Evolutionary conservation across 345 rosid species (phyloP), one percentile per base, ranked within the genome.

Genomic region (Raphanus raphanistrum): DNA sequence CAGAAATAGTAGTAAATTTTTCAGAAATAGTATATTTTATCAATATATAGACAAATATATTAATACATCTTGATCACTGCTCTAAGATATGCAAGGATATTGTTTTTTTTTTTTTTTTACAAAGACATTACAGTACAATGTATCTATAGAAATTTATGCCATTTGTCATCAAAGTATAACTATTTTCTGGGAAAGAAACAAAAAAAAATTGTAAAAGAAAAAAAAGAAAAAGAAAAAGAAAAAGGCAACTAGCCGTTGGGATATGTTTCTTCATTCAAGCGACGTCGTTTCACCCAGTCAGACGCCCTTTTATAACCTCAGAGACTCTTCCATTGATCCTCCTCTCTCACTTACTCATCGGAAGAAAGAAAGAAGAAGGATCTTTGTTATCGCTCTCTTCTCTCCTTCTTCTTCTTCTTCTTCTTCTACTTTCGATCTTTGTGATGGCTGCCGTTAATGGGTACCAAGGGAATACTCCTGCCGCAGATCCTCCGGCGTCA

Each of bases 401-500:
- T 17, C 3, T 67, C 4, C 2, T 21, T 21, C 21, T 21, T 21
- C 2, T 8, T 54, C 2, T 21, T 21, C 21, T 21, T 21, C 2
- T 8, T 54, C 60, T 54, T 71, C 36, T 38, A 38, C 59, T 36
- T 12, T 28, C 16, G 29, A 68, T 10, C 1, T 29, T 5, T 55
- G 75, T 36, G 43, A 87, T 90, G 96, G 93, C 88, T 6, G 52
- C 92, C 4, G 84, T 85, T n/a, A 90, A 92, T 75, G 88, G 85
- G 43, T 87, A 88, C 79, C 89, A 86, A 41, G 91, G 91, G 27
- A 90, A 95, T 73, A 88, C 96, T 4, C 90, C 87, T 0, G 48
- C 48, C 35, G 92, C 86, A 0, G 73, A 78, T 65, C 68, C 69
- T 59, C 81, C 81, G 69, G 79, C 88, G 62, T 27, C 86, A 0